phyloP scores from a whole-genome alignment of 176 grass and related monocot genomes.

The Microstegium vimineum region DNA sequence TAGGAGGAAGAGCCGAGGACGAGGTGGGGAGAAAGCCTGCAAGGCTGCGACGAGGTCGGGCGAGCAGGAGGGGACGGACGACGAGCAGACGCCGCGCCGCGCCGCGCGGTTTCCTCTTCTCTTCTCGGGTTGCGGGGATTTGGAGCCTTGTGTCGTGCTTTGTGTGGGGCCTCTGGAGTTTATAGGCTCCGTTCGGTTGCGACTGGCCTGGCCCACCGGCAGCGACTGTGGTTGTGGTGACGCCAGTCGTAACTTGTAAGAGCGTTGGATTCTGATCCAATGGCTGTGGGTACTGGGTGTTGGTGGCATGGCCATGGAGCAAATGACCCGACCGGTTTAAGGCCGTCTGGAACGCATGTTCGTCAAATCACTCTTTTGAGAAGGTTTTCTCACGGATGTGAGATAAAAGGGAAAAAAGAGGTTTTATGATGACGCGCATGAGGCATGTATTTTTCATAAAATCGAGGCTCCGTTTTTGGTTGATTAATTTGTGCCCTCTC shows the following conservation, averaged over 20 bases:
- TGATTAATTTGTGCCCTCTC: neutral
- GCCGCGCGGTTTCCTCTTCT: conserved; percentile 15
- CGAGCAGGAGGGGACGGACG: neutral
- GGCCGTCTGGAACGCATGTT: neutral
- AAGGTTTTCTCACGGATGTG: neutral
- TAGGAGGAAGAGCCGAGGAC: neutral
- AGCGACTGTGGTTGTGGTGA: neutral
- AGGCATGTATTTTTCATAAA: neutral
- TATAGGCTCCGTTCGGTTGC: neutral
- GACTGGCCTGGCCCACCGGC: neutral
- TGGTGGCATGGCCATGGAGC: neutral
- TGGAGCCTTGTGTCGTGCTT: neutral
- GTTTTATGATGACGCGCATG: too few species aligned
- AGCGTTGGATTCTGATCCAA: neutral
- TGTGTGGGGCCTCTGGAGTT: neutral
- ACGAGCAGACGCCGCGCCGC: neutral
- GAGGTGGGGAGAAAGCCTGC: neutral
- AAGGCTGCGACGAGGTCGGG: neutral
- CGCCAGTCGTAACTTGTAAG: neutral
- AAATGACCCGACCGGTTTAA: neutral
- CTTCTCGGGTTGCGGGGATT: neutral
- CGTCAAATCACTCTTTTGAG: neutral
- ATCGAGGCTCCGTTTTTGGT: too few species aligned
- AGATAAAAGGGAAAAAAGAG: neutral
- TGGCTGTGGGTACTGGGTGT: neutral